Base-by-base conservation (phyloP, 768 basidiomycete genomes). In the Myochromella boudieri region DNA sequence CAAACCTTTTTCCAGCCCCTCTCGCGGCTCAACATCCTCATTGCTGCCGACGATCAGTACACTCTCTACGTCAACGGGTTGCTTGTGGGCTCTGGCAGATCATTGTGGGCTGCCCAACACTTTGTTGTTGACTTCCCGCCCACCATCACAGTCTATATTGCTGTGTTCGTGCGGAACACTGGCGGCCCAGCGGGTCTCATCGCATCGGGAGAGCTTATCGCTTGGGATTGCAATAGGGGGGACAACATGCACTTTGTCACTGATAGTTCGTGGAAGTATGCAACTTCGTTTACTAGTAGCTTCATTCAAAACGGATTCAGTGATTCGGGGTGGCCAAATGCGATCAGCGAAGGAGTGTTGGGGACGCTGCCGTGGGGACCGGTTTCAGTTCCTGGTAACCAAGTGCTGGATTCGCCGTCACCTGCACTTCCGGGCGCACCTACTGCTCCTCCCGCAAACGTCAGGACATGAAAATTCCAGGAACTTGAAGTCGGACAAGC, bases 51-150 rank as follows among this genome's bases (percentile, higher is more conserved):
- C 46, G 53, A 64, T 29, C 56, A 22, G 15, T 62, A 59, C 44
- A 48, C 54, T 1, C 53, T 64, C 14, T 63, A 60, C 28, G 51
- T 66, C 14, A 64, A 66, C 32, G 63, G 64, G 6, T 44, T 51
- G 1, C 38, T 54, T 2, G 49, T 60, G 2, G 61, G 61, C 1
- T 54, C 59, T 7, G 61, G 55, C 22, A 2, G 2, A 14, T 42
- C 40, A 28, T 46, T 9, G 17, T 31, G 22, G 42, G n/a, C 22
- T 24, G 47, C 59, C 17, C 48, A 56, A 17, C 41, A 42, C 4
- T 62, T 53, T 37, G 43, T 45, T 10, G 46, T 55, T 21, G 26
- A 44, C 37, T 25, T 55, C 18, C 37, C 46, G 14, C 38, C 50
- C 4, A 45, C 52, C 22, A 15, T 27, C 1, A 43, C 40, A 18